Evolutionary conservation across 768 basidiomycete species (phyloP).

Genomic region (Leccinum broughii): DNA sequence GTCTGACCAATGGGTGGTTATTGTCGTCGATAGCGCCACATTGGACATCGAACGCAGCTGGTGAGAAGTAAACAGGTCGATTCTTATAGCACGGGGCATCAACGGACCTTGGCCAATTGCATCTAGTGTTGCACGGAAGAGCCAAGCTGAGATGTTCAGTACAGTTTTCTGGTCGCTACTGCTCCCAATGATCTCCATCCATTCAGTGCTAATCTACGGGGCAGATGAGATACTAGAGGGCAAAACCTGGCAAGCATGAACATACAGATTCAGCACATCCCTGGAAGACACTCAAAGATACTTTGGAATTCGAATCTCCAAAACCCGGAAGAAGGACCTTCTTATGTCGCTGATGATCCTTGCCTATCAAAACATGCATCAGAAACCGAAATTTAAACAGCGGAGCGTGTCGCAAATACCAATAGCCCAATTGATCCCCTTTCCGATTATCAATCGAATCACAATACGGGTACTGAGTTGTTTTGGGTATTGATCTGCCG

Average conservation of each 20-base stretch:
- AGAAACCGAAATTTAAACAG: neutral
- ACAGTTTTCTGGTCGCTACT: neutral
- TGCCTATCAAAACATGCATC: conserved; percentile 22
- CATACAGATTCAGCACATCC: conserved; percentile 34
- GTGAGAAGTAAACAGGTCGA: neutral
- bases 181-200: neutral
- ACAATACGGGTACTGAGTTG: conserved; percentile 26
- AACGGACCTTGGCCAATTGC: conserved; percentile 48
- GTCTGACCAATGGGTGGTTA: conserved; percentile 10
- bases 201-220: neutral
- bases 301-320: conserved; percentile 47
- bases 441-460: neutral
- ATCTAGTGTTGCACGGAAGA: conserved; percentile 4
- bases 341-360: conserved; percentile 52
- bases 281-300: conserved; percentile 51
- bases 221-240: neutral
- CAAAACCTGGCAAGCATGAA: neutral
- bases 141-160: neutral
- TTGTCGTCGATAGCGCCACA: conserved; percentile 32
- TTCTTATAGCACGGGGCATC: neutral
- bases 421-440: neutral
- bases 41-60: conserved; percentile 43
- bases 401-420: neutral
- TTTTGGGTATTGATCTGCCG: conserved; percentile 45
- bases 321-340: conserved; percentile 59